Evolutionary conservation across 75 land plant genomes (phyloP).

Genomic region (Cupressus sempervirens): DNA sequence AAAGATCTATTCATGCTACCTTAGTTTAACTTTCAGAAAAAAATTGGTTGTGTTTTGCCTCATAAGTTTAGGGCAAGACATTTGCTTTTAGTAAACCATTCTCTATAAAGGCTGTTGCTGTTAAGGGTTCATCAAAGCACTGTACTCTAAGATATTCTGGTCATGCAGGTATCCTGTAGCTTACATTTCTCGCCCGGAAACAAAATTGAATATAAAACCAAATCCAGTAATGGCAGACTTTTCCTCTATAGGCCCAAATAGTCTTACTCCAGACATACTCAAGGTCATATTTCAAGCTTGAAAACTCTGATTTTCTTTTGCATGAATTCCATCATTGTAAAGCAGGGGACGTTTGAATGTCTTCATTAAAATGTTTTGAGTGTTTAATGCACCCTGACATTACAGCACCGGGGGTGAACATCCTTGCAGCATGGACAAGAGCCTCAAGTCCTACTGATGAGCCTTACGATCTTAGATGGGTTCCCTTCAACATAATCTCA

Average conservation of each 20-base stretch:
- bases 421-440: constrained; percentile 20
- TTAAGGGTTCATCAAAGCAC: not conserved
- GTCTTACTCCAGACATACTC: constrained; percentile 43
- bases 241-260: constrained; percentile 66
- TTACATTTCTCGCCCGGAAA: constrained; percentile 23
- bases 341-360: not conserved
- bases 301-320: not conserved
- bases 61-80: no score
- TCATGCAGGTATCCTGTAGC: constrained; percentile 23
- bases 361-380: not conserved
- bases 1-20: no score
- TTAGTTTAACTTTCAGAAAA: no score
- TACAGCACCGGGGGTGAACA: constrained; percentile 17
- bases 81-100: not conserved
- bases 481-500: constrained; percentile 35
- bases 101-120: not conserved
- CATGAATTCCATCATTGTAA: not conserved
- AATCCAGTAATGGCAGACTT: constrained; percentile 61
- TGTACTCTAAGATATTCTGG: not conserved
- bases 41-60: no score
- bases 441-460: not conserved
- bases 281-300: constrained; percentile 34
- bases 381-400: constrained; percentile 15
- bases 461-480: not conserved
- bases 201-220: constrained; percentile 27